A percentile compares a stretch with the other conserved stretches of the same genome.
phyloP scores from a whole-genome alignment of 352 stramenopile species.

The Globisporangium sylvaticum region DNA sequence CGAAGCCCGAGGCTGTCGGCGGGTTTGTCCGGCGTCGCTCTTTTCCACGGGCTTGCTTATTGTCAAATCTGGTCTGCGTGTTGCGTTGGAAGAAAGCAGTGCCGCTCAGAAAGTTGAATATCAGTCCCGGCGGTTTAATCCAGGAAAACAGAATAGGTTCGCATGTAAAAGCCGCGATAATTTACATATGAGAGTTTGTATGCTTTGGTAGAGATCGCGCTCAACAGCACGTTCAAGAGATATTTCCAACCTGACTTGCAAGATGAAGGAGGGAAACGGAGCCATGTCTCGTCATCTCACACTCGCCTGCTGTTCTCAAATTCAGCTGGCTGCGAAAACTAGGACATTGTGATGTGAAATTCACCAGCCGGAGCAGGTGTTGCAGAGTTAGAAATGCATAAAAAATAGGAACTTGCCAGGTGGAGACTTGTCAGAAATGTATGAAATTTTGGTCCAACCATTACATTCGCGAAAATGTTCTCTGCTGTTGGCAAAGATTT shows the following conservation, averaged over 20 bases:
- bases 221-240: slow-evolving; percentile 5
- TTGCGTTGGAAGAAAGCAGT: slow-evolving; percentile 15
- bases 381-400: not conserved
- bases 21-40: not conserved
- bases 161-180: slow-evolving; percentile 9
- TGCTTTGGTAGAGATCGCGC: not conserved
- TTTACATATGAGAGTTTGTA: slow-evolving; percentile 4
- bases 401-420: not conserved
- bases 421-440: not conserved
- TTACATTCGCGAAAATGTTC: not conserved
- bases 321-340: slow-evolving; percentile 7
- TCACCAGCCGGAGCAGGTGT: not conserved
- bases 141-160: not conserved
- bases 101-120: not conserved
- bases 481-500: not conserved
- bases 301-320: slow-evolving; percentile 4
- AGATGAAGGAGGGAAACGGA: not conserved
- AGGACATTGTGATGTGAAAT: not conserved
- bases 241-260: not conserved
- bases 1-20: not conserved
- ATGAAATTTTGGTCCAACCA: slow-evolving; percentile 4
- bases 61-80: not conserved
- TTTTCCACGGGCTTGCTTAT: not conserved
- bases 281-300: not conserved
- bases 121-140: not conserved